Percentiles rank a stretch among this genome's conserved stretches.
phyloP scores from a whole-genome alignment of 2,329 filamentous ascomycete genomes.

The Mycosphaerella arachidis region DNA sequence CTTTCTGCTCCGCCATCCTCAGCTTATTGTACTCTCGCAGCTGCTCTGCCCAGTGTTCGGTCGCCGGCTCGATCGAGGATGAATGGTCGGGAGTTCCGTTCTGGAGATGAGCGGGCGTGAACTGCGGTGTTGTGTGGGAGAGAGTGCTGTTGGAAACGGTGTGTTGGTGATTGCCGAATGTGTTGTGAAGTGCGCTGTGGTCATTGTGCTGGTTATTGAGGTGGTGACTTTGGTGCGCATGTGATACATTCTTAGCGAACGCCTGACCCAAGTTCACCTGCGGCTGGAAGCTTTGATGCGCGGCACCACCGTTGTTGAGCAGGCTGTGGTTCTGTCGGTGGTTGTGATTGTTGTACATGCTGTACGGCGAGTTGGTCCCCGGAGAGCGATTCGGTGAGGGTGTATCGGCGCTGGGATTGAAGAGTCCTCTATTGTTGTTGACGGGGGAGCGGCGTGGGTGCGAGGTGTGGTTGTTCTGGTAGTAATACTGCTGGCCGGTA shows the following conservation, averaged over 20 bases:
- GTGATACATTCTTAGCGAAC: constrained; percentile 56
- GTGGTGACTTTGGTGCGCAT: constrained; percentile 38
- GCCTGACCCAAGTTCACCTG: constrained; percentile 64
- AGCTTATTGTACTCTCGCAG: constrained; percentile 49
- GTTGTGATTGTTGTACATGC: constrained; percentile 68
- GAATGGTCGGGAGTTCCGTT: constrained; percentile 56
- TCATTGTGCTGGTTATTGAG: constrained; percentile 43
- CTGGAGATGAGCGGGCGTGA: constrained; percentile 54
- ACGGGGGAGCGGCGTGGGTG: constrained; percentile 45
- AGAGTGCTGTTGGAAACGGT: constrained; percentile 59
- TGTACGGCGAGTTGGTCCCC: constrained; percentile 59
- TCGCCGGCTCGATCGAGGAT: constrained; percentile 52
- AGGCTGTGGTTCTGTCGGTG: constrained; percentile 68
- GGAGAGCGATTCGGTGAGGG: constrained; percentile 57
- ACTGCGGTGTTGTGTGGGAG: constrained; percentile 61
- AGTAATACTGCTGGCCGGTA: constrained; percentile 58
- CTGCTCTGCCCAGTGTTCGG: constrained; percentile 82
- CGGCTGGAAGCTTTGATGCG: constrained; percentile 51
- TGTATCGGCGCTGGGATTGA: constrained; percentile 45
- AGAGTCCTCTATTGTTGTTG: constrained; percentile 39
- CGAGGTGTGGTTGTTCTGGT: constrained; percentile 48
- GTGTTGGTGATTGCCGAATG: constrained; percentile 57
- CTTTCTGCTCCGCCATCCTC: constrained; percentile 32
- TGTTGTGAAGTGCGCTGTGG: constrained; percentile 50
- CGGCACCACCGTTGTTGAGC: constrained; percentile 70